Evolutionary conservation across 805 yeast genomes (phyloP), one percentile per base, ranked within the genome.

Genomic region (Naumovozyma dairenensis): DNA sequence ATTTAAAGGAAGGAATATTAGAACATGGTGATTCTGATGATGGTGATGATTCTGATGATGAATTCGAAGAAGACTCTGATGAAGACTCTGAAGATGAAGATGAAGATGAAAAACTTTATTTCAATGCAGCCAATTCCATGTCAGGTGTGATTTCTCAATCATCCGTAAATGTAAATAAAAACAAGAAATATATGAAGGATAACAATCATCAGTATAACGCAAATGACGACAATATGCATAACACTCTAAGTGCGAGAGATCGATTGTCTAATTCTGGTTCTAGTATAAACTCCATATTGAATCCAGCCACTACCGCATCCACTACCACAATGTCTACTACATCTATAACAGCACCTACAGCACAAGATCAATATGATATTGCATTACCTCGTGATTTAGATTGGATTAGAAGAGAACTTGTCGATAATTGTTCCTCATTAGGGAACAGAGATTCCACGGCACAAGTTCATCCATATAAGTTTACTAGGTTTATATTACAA

Each of bases 401-500:
- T 43, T 87, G 96, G 96, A 74, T 86, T 44, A 68, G 73, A 32
- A 66, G 71, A 22, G 67, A 71, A 4, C 53, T 79, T 18, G 76
- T 89, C 6, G 69, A 68, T 37, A 77, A 71, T 36, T 85, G 94
- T 78, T 75, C 87, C 2, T 69, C 74, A 6, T 60, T 89, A 32
- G 96, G 97, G 20, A 89, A 82, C 16, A 70, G 73, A 20, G 87
- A 80, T 40, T 77, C 93, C 10, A 89, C 96, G 1, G 97, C 96
- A 0, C 97, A 92, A 60, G 95, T 92, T 5, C 96, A 89, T 54
- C 97, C 98, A 2, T 85, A 80, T 61, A 80, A 80, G 52, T 87
- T 92, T 60, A 89, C 97, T n/a, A 80, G 80, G 35, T 82, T 72
- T 52, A 65, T 89, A 8, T 61, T 89, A 40, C 73, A 75, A 43